Evolutionary conservation across 352 stramenopile species (phyloP).

Genomic region (Nothophytophthora sp.): DNA sequence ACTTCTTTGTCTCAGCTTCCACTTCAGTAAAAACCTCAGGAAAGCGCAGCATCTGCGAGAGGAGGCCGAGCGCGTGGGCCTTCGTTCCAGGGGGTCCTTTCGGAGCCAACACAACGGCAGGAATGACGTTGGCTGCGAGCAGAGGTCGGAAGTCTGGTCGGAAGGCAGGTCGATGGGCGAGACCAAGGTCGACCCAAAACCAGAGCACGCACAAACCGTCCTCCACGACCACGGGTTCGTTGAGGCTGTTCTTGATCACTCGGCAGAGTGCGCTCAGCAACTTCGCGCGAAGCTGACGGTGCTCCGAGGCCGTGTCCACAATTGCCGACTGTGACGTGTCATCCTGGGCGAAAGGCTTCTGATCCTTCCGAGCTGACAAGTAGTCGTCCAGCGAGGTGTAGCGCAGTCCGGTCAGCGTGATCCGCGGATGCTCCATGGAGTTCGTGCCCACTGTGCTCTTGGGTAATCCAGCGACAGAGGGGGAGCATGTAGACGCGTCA

Average conservation of each 20-base stretch:
- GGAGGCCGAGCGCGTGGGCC: slow-evolving; percentile 36
- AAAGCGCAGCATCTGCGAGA: slow-evolving; percentile 42
- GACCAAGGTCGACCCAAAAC: slow-evolving; percentile 46
- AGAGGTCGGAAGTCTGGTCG: slow-evolving; percentile 49
- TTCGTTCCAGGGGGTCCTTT: slow-evolving; percentile 36
- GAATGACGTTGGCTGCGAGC: slow-evolving; percentile 46
- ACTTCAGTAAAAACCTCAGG: slow-evolving; percentile 45
- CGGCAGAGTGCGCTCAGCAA: slow-evolving; percentile 50
- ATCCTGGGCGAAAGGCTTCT: slow-evolving; percentile 12
- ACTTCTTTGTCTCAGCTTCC: slow-evolving; percentile 44
- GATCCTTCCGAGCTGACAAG: slow-evolving; percentile 27
- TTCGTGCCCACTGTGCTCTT: background rate
- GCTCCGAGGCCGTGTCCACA: slow-evolving; percentile 31
- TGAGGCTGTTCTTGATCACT: slow-evolving; percentile 54
- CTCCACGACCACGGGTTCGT: slow-evolving; percentile 41
- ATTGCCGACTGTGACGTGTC: slow-evolving; percentile 18
- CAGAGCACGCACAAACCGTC: slow-evolving; percentile 40
- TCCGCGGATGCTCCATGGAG: slow-evolving; percentile 36
- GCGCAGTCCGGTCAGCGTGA: slow-evolving; percentile 36
- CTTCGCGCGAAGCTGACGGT: slow-evolving; percentile 34
- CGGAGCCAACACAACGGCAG: slow-evolving; percentile 47
- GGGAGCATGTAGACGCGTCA: slow-evolving; percentile 8
- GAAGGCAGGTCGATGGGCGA: slow-evolving; percentile 15
- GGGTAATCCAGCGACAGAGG: slow-evolving; percentile 5
- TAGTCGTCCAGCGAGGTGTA: slow-evolving; percentile 55